phyloP scores from a whole-genome alignment of 2,329 filamentous ascomycete species.

The Mariannaea sp. region DNA sequence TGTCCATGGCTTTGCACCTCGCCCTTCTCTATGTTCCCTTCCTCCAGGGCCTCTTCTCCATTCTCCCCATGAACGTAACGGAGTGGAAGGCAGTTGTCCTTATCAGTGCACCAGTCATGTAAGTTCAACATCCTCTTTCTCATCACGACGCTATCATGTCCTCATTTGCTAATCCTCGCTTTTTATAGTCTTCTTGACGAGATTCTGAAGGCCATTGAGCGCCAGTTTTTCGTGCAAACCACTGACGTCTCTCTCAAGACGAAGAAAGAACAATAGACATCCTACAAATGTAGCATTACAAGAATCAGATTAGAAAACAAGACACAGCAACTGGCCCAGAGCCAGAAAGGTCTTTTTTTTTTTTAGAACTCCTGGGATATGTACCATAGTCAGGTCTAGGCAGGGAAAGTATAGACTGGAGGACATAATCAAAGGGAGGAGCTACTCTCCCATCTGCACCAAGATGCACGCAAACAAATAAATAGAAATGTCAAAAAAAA shows the following conservation, averaged over 20 bases:
- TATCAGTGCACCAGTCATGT: conserved; percentile 93
- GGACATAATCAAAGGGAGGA: conserved; percentile 1
- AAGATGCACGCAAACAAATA: conserved; percentile 11
- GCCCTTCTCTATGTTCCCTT: conserved; percentile 90
- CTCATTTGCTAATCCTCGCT: conserved; percentile 33
- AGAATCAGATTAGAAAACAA: conserved; percentile 26
- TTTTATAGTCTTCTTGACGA: conserved; percentile 77
- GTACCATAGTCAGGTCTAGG: conserved; percentile 33
- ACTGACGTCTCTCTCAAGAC: conserved; percentile 45
- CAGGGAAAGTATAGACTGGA: conserved; percentile 8
- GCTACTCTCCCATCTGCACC: conserved; percentile 4
- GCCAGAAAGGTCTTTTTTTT: conserved; percentile 31
- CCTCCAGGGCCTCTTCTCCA: conserved; percentile 86
- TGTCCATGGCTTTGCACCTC: conserved; percentile 96
- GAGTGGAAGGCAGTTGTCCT: conserved; percentile 92
- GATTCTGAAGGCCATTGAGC: conserved; percentile 77
- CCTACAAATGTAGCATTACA: conserved; percentile 26
- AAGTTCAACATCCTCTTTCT: conserved; percentile 51
- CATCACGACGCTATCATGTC: neutral
- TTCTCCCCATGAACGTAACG: conserved; percentile 79
- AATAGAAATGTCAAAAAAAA: conserved; percentile 12
- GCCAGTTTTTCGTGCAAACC: conserved; percentile 64
- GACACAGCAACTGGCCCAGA: conserved; percentile 21
- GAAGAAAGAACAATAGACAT: conserved; percentile 60
- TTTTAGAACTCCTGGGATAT: conserved; percentile 36